phyloP scores from a whole-genome alignment of 1,139 yeast species.

The Zygotorulaspora mrakii region DNA sequence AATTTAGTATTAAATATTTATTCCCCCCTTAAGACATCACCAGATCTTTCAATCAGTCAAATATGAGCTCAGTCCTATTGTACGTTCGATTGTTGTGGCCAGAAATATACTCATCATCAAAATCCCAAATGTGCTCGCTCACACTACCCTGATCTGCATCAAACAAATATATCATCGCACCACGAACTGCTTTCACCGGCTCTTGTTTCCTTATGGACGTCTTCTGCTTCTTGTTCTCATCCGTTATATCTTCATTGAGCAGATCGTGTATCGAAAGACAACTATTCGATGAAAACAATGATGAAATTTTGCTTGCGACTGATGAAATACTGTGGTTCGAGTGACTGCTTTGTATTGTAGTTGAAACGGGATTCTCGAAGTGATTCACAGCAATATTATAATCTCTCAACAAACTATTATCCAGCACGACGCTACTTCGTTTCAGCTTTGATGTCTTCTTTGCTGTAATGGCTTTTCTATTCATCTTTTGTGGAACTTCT shows the following conservation, averaged over 20 bases:
- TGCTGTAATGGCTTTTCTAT: conserved; percentile 1
- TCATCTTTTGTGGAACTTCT: conserved; percentile 4
- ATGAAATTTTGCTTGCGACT: conserved; percentile 19
- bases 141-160: conserved; percentile 1
- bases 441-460: conserved; percentile 17
- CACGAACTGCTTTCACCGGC: not conserved
- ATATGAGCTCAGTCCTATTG: conserved; percentile 11
- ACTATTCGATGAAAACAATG: conserved; percentile 19
- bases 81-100: not conserved
- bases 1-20: not conserved
- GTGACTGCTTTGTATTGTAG: conserved; percentile 12
- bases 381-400: conserved; percentile 28
- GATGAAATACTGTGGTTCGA: conserved; percentile 20
- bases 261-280: conserved; percentile 22
- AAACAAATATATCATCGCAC: not conserved
- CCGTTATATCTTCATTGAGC: conserved; percentile 20
- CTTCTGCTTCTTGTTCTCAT: conserved; percentile 1
- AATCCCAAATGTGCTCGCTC: conserved; percentile 1
- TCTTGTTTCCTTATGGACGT: not conserved
- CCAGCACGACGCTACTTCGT: conserved; percentile 29
- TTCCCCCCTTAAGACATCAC: not conserved
- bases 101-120: conserved; percentile 6
- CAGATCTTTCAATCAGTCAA: conserved; percentile 6
- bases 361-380: conserved; percentile 12
- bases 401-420: conserved; percentile 28